Evolutionary conservation across 192 early-diverging fungal genomes (phyloP).

Genomic region (Lobosporangium transversale): DNA sequence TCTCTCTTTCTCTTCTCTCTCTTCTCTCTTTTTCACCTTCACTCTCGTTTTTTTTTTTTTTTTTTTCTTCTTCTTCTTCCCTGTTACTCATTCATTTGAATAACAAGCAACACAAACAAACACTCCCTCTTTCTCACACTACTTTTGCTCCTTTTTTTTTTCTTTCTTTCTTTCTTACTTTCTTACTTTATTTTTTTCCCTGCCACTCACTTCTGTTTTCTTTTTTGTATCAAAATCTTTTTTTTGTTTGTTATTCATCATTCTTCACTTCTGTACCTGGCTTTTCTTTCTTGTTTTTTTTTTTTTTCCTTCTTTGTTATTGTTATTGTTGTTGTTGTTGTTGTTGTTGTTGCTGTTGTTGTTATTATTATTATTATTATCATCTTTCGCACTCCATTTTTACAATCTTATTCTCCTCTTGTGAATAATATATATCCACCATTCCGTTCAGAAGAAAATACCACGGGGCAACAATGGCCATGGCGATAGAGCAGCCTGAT

Average conservation of each 20-base stretch:
- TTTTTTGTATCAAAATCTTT: not conserved
- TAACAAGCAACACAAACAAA: not conserved
- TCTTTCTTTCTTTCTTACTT: not conserved
- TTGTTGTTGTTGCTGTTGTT: no score
- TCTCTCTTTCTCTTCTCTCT: not conserved
- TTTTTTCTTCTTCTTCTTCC: not conserved
- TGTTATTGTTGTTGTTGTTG: not conserved
- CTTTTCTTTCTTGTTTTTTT: not conserved
- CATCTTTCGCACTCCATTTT: not conserved
- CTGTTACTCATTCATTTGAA: not conserved
- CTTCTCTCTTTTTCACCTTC: slow-evolving; percentile 1
- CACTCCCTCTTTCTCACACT: not conserved
- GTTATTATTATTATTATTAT: not conserved
- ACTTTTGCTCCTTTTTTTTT: not conserved
- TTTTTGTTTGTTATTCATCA: no score
- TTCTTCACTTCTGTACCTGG: not conserved
- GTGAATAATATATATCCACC: not conserved
- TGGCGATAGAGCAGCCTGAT: slow-evolving; percentile 33
- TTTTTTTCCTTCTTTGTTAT: not conserved
- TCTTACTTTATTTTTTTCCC: slow-evolving; percentile 1
- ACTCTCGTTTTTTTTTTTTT: not conserved
- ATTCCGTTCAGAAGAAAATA: not conserved
- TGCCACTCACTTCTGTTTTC: slow-evolving; percentile 1
- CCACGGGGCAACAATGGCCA: slow-evolving; percentile 25
- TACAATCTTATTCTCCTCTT: not conserved